Percentiles rank a stretch among this genome's conserved stretches.
Conservation (phyloP, 164 flowering plant genomes). For the Aristolochia fimbriata region DNA sequence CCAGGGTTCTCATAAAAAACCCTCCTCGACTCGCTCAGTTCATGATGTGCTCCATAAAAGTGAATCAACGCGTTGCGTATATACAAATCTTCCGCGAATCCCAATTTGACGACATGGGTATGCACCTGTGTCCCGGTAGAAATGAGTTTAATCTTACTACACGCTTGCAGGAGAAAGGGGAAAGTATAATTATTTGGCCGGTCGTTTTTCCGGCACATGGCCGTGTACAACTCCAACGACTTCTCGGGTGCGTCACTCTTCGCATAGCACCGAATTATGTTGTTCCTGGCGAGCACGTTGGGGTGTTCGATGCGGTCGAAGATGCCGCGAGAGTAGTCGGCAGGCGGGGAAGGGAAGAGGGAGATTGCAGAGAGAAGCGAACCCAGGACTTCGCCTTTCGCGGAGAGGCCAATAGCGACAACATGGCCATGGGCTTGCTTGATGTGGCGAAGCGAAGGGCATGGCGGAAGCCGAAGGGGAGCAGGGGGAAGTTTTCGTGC, state of each 20-base stretch:
- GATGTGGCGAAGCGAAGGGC: conserved; percentile 25
- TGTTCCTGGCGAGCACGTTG: conserved; percentile 9
- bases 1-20: conserved; percentile 31
- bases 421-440: conserved; percentile 37
- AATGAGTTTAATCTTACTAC: conserved; percentile 21
- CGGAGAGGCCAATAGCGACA: conserved; percentile 23
- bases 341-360: conserved; percentile 10
- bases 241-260: conserved; percentile 7
- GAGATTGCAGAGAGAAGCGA: conserved; percentile 12
- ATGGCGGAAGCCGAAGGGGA: conserved; percentile 1
- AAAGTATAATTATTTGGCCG: conserved; percentile 34
- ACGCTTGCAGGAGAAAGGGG: conserved; percentile 41
- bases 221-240: conserved; percentile 7
- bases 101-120: conserved; percentile 23
- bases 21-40: conserved; percentile 13
- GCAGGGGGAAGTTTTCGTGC: no score
- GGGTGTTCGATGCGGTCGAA: conserved; percentile 9
- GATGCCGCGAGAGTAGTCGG: conserved; percentile 10
- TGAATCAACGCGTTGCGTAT: conserved; percentile 35
- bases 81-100: conserved; percentile 26
- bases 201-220: conserved; percentile 1
- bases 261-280: conserved; percentile 15
- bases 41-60: conserved; percentile 25
- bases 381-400: conserved; percentile 7
- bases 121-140: conserved; percentile 34